Conservation (phyloP, 2,329 filamentous ascomycete genomes). For the Beauveria bassiana region DNA sequence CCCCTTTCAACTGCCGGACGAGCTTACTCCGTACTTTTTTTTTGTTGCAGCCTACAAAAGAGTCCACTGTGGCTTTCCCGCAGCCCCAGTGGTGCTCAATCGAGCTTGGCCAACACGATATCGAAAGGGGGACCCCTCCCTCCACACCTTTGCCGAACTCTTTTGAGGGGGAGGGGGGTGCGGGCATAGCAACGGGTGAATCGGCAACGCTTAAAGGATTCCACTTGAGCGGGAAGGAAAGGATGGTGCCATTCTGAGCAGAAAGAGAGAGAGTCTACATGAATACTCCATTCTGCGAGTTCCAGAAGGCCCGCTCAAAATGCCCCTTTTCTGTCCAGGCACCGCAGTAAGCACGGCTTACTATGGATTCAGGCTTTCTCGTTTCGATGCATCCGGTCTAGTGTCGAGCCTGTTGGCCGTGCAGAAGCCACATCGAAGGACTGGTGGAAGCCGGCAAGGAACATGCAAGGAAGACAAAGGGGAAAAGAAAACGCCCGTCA, state of each 20-base stretch:
- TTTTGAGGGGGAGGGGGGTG: neutral
- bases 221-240: neutral
- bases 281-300: conserved; percentile 7
- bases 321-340: neutral
- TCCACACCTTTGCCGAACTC: neutral
- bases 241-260: neutral
- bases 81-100: neutral
- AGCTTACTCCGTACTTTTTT: neutral
- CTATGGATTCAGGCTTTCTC: neutral
- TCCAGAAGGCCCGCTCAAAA: neutral
- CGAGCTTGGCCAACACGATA: neutral
- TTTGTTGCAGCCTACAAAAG: neutral
- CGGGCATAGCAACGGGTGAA: conserved; percentile 6
- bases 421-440: neutral
- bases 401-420: neutral
- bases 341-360: neutral
- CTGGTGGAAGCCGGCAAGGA: neutral
- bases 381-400: conserved; percentile 1
- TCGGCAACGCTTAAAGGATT: conserved; percentile 4
- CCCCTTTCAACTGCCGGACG: neutral
- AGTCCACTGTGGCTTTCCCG: neutral
- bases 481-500: neutral
- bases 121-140: neutral
- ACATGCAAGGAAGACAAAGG: too few species aligned
- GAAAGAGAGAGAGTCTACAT: neutral